Base-by-base conservation (phyloP, 164 flowering plant genomes). In the Piper betle region DNA sequence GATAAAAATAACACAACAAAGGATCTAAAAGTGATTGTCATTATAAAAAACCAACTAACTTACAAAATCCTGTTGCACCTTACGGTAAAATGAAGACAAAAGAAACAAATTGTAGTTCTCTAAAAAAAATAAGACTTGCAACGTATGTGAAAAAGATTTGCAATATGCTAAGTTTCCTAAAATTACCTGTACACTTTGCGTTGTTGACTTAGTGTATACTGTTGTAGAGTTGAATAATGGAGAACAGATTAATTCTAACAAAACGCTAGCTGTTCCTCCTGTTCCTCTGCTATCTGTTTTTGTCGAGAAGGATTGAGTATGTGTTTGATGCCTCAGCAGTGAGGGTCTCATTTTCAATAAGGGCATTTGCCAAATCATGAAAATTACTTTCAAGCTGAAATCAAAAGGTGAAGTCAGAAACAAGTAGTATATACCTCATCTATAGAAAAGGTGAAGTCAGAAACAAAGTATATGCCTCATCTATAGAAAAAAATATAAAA, bases 301-400 rank as follows among this genome's bases (percentile, higher is more conserved):
- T 83, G 93, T 5, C 69, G 71, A 55, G 73, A 74, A 37, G 97
- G 99, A 66, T 53, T 61, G 62, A 93, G 92, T 57, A 86, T 75
- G 0, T 86, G 81, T 66, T 79, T 90, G 38, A 93, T 85, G 40
- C 95, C 69, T 90, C 88, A 39, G 93, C 75, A 42, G 52, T 79
- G 87, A 90, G 87, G 12, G 97, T 93, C 66, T 93, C 99, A 18
- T 79, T 81, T 74, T 93, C 99, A 41, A 93, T 66, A 46, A 93
- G 91, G 1, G 99, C 96, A 71, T 72, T 90, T 57, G 99, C 94
- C 62, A 93, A 57, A 53, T 84, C 86, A 64, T 93, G 99, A 61
- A 93, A 72, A 92, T 92, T 81, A 73, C 82, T 88, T 75, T 93
- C 97, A 55, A 90, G 98, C 98, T 92, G 91, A 48, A 71, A 74